phyloP scores from a whole-genome alignment of 2,329 filamentous ascomycete genomes.

The Colletotrichum eleusines region DNA sequence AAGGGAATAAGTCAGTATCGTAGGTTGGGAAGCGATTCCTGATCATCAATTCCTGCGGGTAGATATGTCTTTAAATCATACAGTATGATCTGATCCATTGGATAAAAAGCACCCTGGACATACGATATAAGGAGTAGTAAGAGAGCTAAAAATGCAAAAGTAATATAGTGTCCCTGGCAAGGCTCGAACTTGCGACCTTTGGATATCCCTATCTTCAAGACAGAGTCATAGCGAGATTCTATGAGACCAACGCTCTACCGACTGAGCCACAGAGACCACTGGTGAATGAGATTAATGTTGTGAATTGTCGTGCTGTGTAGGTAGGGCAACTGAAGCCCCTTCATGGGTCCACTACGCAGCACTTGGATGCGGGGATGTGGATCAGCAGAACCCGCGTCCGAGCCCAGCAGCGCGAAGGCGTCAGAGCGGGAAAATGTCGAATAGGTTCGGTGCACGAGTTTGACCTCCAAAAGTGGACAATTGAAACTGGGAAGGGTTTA shows the following conservation, averaged over 20 bases:
- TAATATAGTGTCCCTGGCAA: constrained; percentile 8
- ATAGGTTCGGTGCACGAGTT: no score
- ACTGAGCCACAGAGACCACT: constrained; percentile 24
- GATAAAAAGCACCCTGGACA: not conserved
- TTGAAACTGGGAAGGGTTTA: not conserved
- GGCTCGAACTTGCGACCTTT: constrained; percentile 37
- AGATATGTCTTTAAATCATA: not conserved
- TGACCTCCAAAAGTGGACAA: not conserved
- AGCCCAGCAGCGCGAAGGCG: not conserved
- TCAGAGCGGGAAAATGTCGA: not conserved
- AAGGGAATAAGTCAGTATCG: not conserved
- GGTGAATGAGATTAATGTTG: accelerated
- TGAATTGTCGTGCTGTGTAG: not conserved
- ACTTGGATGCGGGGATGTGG: constrained; percentile 6
- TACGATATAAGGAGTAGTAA: not conserved
- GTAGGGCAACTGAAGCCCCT: not conserved
- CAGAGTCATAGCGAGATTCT: not conserved
- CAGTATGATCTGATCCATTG: not conserved
- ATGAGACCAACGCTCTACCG: constrained; percentile 35
- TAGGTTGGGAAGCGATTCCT: not conserved
- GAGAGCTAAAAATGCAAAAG: not conserved
- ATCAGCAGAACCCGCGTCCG: not conserved
- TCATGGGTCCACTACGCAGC: not conserved
- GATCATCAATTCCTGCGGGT: not conserved
- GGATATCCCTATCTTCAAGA: constrained; percentile 8